Base-by-base conservation (phyloP, 176 grass and related monocot species). In the Luzula sylvatica region DNA sequence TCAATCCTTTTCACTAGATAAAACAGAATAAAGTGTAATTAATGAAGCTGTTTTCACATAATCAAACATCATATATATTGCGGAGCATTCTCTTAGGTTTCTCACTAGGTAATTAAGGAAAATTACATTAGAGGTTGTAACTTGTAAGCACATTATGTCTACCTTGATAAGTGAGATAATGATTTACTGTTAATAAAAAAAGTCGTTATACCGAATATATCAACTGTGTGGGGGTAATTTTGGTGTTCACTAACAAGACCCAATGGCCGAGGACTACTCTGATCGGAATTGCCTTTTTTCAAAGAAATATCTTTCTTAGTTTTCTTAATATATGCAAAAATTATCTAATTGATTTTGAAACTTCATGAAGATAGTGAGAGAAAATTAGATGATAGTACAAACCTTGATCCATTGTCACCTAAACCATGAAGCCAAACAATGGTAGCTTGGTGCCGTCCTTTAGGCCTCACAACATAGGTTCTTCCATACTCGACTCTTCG, bases 381-480 rank as follows among this genome's bases (percentile, higher is more conserved):
- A 43, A 46, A 54, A 59, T 27, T 21, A 28, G 23, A 8, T 11
- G 7, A 14, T 3, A 23, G 23, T 2, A 4, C 2, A 53, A 66
- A 94, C 87, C 87, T 94, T 65, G 71, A 68, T 20, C 87, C 87
- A 78, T 94, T 94, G 73, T 94, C 87, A n/a, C 87, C 87, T 29
- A 87, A 26, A 60, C 82, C 87, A 50, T 94, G 87, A 79, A 94
- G 82, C 87, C 87, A 94, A 24, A 94, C 82, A 66, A 94, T 94
- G 38, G 87, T 94, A 62, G 78, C 87, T 75, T 67, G 82, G 47
- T 94, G 87, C 70, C 87, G 86, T 67, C 71, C 87, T 74, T 82
- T 94, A 32, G 87, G 87, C 82, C 87, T 82, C 53, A 94, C 87
- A 69, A 94, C 87, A 63, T 94, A 82, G 1, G 87, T 94, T 72